A percentile compares a stretch with the other conserved stretches of the same genome.
Conservation (phyloP, 2,329 filamentous ascomycete species). For the Microcera coccophila region DNA sequence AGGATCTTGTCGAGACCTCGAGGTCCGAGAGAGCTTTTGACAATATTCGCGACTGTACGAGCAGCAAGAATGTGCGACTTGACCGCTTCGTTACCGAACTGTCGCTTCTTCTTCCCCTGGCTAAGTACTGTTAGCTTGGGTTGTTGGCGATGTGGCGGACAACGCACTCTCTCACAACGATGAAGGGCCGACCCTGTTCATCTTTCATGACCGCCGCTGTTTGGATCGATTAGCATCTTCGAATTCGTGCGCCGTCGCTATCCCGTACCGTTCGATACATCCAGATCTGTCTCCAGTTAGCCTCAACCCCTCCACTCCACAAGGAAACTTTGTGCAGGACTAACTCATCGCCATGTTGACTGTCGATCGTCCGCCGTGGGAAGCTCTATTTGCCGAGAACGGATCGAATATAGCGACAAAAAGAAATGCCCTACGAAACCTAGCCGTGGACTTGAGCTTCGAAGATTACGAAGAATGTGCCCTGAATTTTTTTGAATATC, state of each 20-base stretch:
- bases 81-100: conserved; percentile 93
- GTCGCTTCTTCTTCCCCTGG: conserved; percentile 96
- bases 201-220: conserved; percentile 81
- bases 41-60: conserved; percentile 91
- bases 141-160: conserved; percentile 16
- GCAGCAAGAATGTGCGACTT: conserved; percentile 98
- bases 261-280: conserved; percentile 72
- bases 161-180: conserved; percentile 92
- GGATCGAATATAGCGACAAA: conserved; percentile 21
- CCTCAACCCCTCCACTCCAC: conserved; percentile 25
- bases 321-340: conserved; percentile 23
- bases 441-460: conserved; percentile 30
- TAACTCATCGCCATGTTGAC: conserved; percentile 40
- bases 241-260: conserved; percentile 7
- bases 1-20: conserved; percentile 98
- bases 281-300: conserved; percentile 61
- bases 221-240: conserved; percentile 20
- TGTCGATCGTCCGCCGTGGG: conserved; percentile 23
- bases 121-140: conserved; percentile 41
- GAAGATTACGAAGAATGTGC: conserved; percentile 26
- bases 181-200: conserved; percentile 95
- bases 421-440: conserved; percentile 22
- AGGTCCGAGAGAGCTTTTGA: conserved; percentile 94
- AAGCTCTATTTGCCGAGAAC: conserved; percentile 25
- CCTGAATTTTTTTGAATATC: conserved; percentile 34